Conservation (phyloP, 2,329 filamentous ascomycete species). For the Tolypocladium sp. region DNA sequence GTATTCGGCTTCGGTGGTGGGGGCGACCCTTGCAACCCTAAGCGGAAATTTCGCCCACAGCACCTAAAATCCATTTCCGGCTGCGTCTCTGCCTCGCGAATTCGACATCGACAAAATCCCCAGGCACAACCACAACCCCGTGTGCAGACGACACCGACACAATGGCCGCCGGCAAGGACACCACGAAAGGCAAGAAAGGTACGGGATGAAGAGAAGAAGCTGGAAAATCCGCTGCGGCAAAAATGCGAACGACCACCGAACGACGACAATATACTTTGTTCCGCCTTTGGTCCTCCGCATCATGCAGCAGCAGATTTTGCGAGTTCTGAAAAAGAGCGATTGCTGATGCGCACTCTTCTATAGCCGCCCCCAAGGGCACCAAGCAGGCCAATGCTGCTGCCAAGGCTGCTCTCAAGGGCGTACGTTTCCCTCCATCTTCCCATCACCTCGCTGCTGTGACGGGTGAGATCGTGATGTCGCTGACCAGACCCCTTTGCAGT, state of each 20-base stretch:
- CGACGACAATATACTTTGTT: neutral
- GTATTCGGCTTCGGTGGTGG: neutral
- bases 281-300: constrained; percentile 27
- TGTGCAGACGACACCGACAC: constrained; percentile 11
- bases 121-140: constrained; percentile 2
- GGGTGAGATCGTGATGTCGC: neutral
- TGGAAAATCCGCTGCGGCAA: constrained; percentile 3
- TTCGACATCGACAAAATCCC: constrained; percentile 4
- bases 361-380: constrained; percentile 53
- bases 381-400: constrained; percentile 92
- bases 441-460: neutral
- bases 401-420: constrained; percentile 92
- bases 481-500: constrained; percentile 20
- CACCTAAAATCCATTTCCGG: constrained; percentile 3
- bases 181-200: constrained; percentile 38
- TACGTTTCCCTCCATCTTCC: constrained; percentile 44
- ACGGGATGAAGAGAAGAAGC: constrained; percentile 25
- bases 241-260: constrained; percentile 5
- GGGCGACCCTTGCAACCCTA: constrained; percentile 12
- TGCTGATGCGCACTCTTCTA: constrained; percentile 55
- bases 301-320: constrained; percentile 69
- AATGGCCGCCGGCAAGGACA: constrained; percentile 27
- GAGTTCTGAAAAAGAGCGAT: constrained; percentile 63
- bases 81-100: neutral
- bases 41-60: constrained; percentile 13